phyloP scores from a whole-genome alignment of 2,329 filamentous ascomycete species.

The Gliomastix tumulicola region DNA sequence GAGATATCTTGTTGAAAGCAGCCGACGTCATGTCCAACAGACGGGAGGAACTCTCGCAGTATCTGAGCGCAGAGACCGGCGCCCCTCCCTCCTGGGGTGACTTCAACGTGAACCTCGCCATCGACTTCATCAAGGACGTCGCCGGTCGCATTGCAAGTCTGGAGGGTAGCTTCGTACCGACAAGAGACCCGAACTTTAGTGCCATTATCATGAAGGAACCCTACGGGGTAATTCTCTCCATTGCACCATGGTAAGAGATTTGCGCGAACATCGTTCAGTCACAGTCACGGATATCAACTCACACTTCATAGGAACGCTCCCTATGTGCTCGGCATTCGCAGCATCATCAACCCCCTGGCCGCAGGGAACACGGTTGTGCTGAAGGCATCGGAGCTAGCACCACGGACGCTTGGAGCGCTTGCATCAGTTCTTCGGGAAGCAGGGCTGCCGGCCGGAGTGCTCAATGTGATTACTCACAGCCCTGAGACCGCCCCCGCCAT shows the following conservation, averaged over 20 bases:
- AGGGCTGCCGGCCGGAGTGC: conserved; percentile 65
- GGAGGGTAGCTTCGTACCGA: conserved; percentile 26
- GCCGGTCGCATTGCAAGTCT: conserved; percentile 32
- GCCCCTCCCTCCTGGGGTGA: conserved; percentile 26
- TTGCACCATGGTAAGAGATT: conserved; percentile 65
- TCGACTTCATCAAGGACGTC: conserved; percentile 32
- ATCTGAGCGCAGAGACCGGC: conserved; percentile 48
- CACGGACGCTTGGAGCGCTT: conserved; percentile 56
- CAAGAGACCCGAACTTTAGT: conserved; percentile 19
- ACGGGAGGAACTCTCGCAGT: conserved; percentile 50
- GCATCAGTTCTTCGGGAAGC: conserved; percentile 62
- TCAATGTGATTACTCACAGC: conserved; percentile 65
- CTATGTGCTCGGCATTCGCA: conserved; percentile 44
- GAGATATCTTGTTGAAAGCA: conserved; percentile 64
- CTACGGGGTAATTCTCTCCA: conserved; percentile 70
- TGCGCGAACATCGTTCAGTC: neutral
- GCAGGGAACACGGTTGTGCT: conserved; percentile 71
- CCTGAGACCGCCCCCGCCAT: conserved; percentile 60
- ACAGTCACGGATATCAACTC: neutral
- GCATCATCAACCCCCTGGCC: conserved; percentile 60
- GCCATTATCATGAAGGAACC: conserved; percentile 69
- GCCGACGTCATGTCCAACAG: conserved; percentile 56
- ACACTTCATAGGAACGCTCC: conserved; percentile 44
- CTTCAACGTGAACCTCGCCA: conserved; percentile 28
- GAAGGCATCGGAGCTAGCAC: conserved; percentile 64